Percentiles rank a stretch among this genome's conserved stretches.
phyloP scores from a whole-genome alignment of 208 protist species.

The Angomonas ambiguus region DNA sequence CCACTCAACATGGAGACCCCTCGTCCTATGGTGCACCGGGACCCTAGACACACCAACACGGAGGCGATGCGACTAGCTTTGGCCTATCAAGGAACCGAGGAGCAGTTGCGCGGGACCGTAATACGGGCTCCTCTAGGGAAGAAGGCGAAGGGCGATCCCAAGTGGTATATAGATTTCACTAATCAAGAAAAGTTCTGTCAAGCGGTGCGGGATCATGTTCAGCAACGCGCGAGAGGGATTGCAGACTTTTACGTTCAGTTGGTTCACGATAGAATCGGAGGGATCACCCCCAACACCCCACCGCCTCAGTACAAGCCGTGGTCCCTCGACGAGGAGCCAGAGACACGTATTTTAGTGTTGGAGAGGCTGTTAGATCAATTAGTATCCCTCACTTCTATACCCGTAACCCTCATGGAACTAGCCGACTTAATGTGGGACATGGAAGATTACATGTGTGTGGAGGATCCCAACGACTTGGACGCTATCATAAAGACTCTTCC shows the following conservation, averaged over 20 bases:
- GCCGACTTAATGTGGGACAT: slow-evolving; percentile 60
- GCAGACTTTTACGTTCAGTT: slow-evolving; percentile 81
- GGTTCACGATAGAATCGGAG: slow-evolving; percentile 44
- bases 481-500: slow-evolving; percentile 22
- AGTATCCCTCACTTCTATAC: slow-evolving; percentile 56
- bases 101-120: slow-evolving; percentile 34
- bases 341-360: slow-evolving; percentile 42
- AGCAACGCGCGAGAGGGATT: slow-evolving; percentile 54
- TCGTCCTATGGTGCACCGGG: slow-evolving; percentile 43
- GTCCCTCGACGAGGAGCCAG: slow-evolving; percentile 34
- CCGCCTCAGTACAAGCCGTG: slow-evolving; percentile 21
- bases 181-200: slow-evolving; percentile 61
- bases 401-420: slow-evolving; percentile 43
- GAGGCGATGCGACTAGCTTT: slow-evolving; percentile 31
- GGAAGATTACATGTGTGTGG: slow-evolving; percentile 10
- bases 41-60: slow-evolving; percentile 15
- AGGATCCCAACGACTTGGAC: slow-evolving; percentile 5
- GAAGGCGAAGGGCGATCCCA: background rate
- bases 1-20: slow-evolving; percentile 36
- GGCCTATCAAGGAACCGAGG: slow-evolving; percentile 19
- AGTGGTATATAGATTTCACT: slow-evolving; percentile 39
- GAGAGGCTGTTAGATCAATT: slow-evolving; percentile 60
- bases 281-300: slow-evolving; percentile 26
- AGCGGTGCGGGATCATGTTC: slow-evolving; percentile 68
- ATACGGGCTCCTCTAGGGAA: slow-evolving; percentile 23